Evolutionary conservation across 768 basidiomycete species (phyloP), one percentile per base, ranked within the genome.

Genomic region (Suillus placidus): DNA sequence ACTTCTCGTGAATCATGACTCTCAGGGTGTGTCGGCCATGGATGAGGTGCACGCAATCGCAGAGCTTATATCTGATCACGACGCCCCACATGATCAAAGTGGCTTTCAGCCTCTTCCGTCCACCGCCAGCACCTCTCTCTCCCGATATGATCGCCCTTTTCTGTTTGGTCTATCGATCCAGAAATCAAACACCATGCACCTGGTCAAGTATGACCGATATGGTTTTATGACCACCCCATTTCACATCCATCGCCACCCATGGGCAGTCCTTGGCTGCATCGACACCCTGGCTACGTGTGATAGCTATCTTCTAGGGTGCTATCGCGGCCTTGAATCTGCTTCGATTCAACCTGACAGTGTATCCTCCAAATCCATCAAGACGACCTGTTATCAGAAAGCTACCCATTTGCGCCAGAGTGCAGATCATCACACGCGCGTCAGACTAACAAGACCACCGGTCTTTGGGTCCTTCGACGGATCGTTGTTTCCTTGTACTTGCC

Each of bases 91-190:
- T 32, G 30, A 52, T 52, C 51, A 52, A 52, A 52, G 30, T 52
- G 30, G 51, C 14, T 52, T 9, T 9, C 23, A 13, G 47, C 14
- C 16, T 32, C 16, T 10, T 32, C 51, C 26, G 1, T 52, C 16
- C 30, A 32, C 16, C 9, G 16, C 30, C 30, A 52, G 30, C 26
- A 30, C 30, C 9, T 52, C 51, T 52, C 51, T 52, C 30, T 30
- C 51, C 9, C 8, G 30, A 30, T 52, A 52, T 52, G 16, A 52
- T 32, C 51, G 51, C 51, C 30, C 51, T 9, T 52, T 52, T 52
- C 30, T 52, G 16, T 52, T 52, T 18, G 51, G 51, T 52, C 9
- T 52, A 52, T 52, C 30, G 51, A 52, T 52, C 30, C 51, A 52
- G 30, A 52, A 52, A 32, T 52, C 51, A 32, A 18, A 32, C 51